These are phyloP conservation scores for Acanthamoeba royreba DNA, from an alignment of 208 protist genomes.

Conservation along the genomic window DNA sequence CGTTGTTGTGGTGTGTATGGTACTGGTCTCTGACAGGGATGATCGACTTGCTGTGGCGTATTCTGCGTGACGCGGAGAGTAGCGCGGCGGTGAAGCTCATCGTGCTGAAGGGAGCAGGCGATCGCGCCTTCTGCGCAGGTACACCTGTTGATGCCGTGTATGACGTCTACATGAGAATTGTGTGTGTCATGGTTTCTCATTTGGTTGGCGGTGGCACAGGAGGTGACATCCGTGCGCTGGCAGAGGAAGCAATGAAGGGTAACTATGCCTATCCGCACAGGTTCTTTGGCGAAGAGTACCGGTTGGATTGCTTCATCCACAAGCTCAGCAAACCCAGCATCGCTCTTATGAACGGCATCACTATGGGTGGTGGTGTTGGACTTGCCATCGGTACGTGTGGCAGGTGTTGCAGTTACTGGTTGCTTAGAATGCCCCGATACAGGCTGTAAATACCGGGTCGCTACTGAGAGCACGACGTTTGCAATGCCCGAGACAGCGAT, in stretches of 20 bases:
- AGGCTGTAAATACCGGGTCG: slow-evolving; percentile 57
- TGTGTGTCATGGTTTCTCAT: no score
- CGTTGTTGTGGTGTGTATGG: neutral
- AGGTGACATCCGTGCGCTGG: neutral
- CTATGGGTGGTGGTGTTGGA: slow-evolving; percentile 77
- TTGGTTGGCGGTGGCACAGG: neutral
- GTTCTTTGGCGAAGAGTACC: slow-evolving; percentile 80
- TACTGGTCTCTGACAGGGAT: slow-evolving; percentile 25
- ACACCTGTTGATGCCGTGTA: slow-evolving; percentile 52
- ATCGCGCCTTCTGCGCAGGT: slow-evolving; percentile 81
- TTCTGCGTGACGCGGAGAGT: neutral
- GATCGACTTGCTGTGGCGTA: slow-evolving; percentile 51
- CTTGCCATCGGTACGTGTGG: slow-evolving; percentile 73
- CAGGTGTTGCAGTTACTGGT: neutral
- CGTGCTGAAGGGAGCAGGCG: slow-evolving; percentile 63
- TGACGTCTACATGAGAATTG: neutral
- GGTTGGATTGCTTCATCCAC: slow-evolving; percentile 64
- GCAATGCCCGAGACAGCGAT: slow-evolving; percentile 76
- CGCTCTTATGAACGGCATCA: slow-evolving; percentile 55
- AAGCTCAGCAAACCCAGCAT: slow-evolving; percentile 27
- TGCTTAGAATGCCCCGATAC: neutral
- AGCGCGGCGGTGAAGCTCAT: neutral
- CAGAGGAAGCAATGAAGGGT: neutral
- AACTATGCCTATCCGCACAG: neutral
- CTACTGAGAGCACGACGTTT: slow-evolving; percentile 75